phyloP scores from a whole-genome alignment of 495 filamentous ascomycete species.

The Trichoderma erinaceum region DNA sequence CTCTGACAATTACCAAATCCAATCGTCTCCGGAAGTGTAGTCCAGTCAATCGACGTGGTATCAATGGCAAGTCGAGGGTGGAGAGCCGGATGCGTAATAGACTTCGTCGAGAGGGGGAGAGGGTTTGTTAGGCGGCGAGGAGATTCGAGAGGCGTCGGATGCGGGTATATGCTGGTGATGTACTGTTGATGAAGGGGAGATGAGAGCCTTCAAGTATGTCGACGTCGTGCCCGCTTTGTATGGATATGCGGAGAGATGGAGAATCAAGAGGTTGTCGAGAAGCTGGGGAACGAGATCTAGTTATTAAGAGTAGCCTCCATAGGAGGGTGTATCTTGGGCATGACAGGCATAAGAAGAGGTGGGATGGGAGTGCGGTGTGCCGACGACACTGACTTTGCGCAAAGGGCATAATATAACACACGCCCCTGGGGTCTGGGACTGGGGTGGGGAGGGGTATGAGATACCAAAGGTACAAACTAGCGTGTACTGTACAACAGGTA shows the following conservation, averaged over 20 bases:
- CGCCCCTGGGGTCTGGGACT: too few relatives aligned
- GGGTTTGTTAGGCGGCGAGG: background rate
- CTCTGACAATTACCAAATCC: constrained; percentile 7
- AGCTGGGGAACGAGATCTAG: constrained; percentile 14
- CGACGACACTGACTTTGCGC: background rate
- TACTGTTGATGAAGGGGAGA: background rate
- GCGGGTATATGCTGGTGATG: background rate
- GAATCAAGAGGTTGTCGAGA: constrained; percentile 12
- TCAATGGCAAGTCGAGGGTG: background rate
- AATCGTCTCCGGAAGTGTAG: constrained; percentile 13
- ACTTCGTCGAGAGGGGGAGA: background rate
- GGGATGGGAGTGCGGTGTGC: background rate
- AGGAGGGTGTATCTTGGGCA: constrained; percentile 13
- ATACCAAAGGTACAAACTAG: too few relatives aligned
- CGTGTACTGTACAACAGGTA: constrained; percentile 5
- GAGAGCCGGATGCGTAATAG: constrained; percentile 7
- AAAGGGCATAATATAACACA: background rate
- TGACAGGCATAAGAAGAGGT: constrained; percentile 12
- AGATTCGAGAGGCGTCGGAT: background rate
- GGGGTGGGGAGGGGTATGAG: background rate
- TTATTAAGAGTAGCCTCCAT: background rate
- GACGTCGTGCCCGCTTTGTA: constrained; percentile 2
- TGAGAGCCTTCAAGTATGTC: background rate
- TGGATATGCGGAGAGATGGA: constrained; percentile 13
- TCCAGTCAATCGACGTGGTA: background rate